A percentile compares a stretch with the other conserved stretches of the same genome.
Conservation (phyloP, 2,329 filamentous ascomycete species). For the Arthrobotrys sinensis region DNA sequence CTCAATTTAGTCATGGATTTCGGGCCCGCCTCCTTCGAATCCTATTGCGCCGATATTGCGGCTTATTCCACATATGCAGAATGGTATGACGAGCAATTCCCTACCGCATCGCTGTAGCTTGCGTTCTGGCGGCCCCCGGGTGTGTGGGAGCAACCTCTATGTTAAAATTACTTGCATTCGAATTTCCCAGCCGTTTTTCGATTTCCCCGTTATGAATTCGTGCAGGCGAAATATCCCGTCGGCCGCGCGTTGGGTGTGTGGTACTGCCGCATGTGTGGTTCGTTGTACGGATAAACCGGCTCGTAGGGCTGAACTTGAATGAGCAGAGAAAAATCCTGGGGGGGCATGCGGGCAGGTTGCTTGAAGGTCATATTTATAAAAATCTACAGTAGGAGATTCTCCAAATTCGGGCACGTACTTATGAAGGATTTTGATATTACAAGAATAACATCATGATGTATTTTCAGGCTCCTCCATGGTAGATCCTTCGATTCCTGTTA, state of each 20-base stretch:
- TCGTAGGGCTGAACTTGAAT: not conserved
- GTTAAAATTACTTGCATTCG: not conserved
- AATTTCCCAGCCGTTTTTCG: not conserved
- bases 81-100: too few relatives aligned
- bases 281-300: not conserved
- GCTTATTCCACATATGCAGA: too few relatives aligned
- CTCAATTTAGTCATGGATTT: not conserved
- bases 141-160: too few relatives aligned
- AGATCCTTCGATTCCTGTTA: too few relatives aligned
- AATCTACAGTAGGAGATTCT: not conserved
- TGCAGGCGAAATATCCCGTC: not conserved
- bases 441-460: not conserved
- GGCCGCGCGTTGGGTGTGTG: slow-evolving; percentile 18
- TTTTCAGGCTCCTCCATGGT: not conserved
- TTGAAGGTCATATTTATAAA: not conserved
- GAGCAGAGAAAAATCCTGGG: not conserved
- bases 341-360: not conserved
- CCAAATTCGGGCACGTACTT: not conserved
- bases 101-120: too few relatives aligned
- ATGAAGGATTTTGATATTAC: slow-evolving; percentile 7
- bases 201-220: not conserved
- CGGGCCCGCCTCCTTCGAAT: not conserved
- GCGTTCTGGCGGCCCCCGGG: too few relatives aligned
- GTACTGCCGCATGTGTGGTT: not conserved
- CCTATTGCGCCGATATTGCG: not conserved